Conservation (phyloP, 2,329 filamentous ascomycete genomes). For the Apiospora saccharicola region DNA sequence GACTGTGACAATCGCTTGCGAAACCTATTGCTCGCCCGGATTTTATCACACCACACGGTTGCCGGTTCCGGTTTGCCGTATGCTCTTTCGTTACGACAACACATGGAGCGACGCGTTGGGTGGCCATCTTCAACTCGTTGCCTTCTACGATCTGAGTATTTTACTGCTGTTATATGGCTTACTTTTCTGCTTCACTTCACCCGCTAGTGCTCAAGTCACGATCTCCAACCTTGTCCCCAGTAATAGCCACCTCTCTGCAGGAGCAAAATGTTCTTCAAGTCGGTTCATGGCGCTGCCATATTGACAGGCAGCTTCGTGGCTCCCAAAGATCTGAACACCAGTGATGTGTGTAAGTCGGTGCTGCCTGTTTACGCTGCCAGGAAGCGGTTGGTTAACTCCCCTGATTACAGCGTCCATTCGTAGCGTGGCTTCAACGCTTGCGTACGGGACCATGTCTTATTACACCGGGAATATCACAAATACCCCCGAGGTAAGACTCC, state of each 20-base stretch:
- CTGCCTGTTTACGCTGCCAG: background rate
- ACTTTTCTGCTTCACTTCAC: background rate
- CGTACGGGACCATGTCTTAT: conserved; percentile 67
- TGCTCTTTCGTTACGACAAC: background rate
- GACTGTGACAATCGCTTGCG: conserved; percentile 17
- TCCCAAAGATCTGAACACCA: conserved; percentile 51
- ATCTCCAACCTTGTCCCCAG: background rate
- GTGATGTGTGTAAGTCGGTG: conserved; percentile 34
- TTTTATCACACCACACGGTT: conserved; percentile 14
- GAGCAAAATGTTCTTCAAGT: conserved; percentile 39
- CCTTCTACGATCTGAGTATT: background rate
- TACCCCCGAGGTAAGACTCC: conserved; percentile 48
- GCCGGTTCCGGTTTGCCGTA: background rate
- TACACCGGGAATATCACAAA: conserved; percentile 69
- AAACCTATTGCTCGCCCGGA: background rate
- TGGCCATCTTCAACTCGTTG: background rate
- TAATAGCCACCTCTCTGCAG: background rate
- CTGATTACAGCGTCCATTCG: conserved; percentile 63
- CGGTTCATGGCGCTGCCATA: conserved; percentile 35
- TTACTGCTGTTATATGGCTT: too few relatives aligned
- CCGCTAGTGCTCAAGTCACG: background rate
- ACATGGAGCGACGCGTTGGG: background rate
- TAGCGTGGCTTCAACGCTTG: conserved; percentile 66
- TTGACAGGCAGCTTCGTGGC: conserved; percentile 38
- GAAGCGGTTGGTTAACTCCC: conserved; percentile 30